Evolutionary conservation across 352 stramenopile species (phyloP).

Genomic region (Globisporangium alternatum): DNA sequence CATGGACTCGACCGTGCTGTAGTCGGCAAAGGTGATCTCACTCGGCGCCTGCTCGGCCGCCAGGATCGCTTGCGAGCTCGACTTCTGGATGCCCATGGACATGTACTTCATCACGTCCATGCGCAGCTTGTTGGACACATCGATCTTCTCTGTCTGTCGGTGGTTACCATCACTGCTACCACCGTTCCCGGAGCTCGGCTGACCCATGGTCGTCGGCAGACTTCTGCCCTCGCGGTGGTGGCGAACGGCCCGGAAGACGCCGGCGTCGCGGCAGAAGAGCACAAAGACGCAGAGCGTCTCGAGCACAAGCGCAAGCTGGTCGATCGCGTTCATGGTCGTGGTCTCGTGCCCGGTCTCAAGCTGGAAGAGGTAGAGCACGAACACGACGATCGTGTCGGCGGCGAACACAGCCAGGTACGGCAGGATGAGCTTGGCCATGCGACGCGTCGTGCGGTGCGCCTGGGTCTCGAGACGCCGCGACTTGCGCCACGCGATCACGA

Average conservation of each 20-base stretch:
- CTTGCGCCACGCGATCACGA: conserved; percentile 67
- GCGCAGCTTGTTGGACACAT: conserved; percentile 77
- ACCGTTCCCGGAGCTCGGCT: conserved; percentile 13
- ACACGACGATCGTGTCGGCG: conserved; percentile 37
- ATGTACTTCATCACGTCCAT: conserved; percentile 88
- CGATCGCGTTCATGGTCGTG: conserved; percentile 52
- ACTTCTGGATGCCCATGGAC: conserved; percentile 78
- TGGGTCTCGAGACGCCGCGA: conserved; percentile 71
- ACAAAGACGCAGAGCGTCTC: conserved; percentile 67
- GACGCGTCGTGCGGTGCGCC: conserved; percentile 68
- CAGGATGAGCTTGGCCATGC: conserved; percentile 84
- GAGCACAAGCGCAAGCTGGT: conserved; percentile 73
- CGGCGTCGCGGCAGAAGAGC: conserved; percentile 72
- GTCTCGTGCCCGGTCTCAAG: conserved; percentile 27
- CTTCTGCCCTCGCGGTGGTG: conserved; percentile 17
- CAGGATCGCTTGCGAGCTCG: conserved; percentile 50
- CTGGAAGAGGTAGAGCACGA: conserved; percentile 57
- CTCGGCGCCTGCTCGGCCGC: conserved; percentile 23
- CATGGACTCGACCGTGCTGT: conserved; percentile 67
- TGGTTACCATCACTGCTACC: conserved; percentile 2
- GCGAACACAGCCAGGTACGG: conserved; percentile 75
- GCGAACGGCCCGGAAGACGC: conserved; percentile 43
- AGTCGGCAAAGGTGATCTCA: conserved; percentile 63
- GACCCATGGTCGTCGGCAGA: conserved; percentile 21
- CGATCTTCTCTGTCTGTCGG: conserved; percentile 36